phyloP scores from a whole-genome alignment of 164 flowering plant genomes.

The Hamamelis virginiana region DNA sequence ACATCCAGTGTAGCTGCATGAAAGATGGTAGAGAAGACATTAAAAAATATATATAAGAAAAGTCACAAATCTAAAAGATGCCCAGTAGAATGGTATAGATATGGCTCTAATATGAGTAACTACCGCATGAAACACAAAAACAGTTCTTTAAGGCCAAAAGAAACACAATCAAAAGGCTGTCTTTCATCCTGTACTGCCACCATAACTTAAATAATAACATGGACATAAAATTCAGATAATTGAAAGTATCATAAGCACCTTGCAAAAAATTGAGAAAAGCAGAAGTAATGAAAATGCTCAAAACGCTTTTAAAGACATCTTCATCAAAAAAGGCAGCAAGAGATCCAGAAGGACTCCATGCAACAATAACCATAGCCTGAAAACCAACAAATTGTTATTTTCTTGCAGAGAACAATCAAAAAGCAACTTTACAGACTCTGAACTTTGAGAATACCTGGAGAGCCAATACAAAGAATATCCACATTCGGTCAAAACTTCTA shows the following conservation, averaged over 20 bases:
- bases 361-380: conserved; percentile 95
- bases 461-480: conserved; percentile 89
- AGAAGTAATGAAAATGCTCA: conserved; percentile 80
- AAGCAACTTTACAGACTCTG: neutral
- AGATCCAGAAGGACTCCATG: conserved; percentile 76
- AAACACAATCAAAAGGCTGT: neutral
- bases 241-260: conserved; percentile 43
- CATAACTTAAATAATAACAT: neutral
- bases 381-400: conserved; percentile 19
- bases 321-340: conserved; percentile 55
- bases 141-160: neutral
- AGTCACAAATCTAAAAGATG: neutral
- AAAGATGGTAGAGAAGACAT: conserved; percentile 16
- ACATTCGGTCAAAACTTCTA: conserved; percentile 96
- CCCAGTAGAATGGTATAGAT: neutral
- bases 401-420: neutral
- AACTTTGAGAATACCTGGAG: conserved; percentile 62
- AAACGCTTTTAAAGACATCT: conserved; percentile 62
- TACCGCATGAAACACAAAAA: conserved; percentile 6
- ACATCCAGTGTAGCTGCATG: conserved; percentile 86
- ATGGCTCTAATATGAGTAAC: neutral
- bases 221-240: neutral
- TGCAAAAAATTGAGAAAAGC: conserved; percentile 76
- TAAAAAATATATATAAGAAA: conserved; percentile 1
- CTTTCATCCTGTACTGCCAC: neutral